Evolutionary conservation across 2,329 filamentous ascomycete species (phyloP), one percentile per base, ranked within the genome.

Genomic region (Clarireedia homoeocarpa): DNA sequence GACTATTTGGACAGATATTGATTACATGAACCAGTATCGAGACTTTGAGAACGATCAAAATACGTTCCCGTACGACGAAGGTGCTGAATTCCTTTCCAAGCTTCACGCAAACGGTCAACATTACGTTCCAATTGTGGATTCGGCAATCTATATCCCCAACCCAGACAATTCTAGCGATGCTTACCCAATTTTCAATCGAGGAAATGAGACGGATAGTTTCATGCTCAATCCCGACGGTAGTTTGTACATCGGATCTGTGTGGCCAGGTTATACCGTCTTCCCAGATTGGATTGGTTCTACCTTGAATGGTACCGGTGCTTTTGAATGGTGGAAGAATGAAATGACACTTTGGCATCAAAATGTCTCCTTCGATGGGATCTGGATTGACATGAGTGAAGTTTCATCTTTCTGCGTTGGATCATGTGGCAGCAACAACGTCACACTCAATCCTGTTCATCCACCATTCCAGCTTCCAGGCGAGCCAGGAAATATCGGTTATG

Each of bases 251-350:
- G 82, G 86, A 27, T 78, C 82, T 6, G 86, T 91, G 23, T 91
- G 88, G 88, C 86, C 88, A 14, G 88, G 88, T 23, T 80, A 80
- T 57, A 83, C 84, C 0, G 60, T 81, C 7, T 89, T 83, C 69
- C 84, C 85, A 0, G 88, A 92, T 65, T 91, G 85, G 84, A 70
- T 79, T 5, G 79, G 83, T 2, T 75, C 82, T 1, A 73, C 79
- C 1, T 72, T 83, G 3, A 86, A 86, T 63, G 75, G 80, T 38
- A 80, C 81, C 0, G 78, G 79, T n/a, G 80, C 85, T 0, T 78
- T 85, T 56, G 66, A 74, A 12, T 92, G 84, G 75, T 91, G 88
- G 88, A 78, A 77, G 15, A 71, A 76, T 0, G 81, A 91, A 63
- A 77, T 89, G 55, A 63, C 63, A 1, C 70, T 62, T 0, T 86